Base-by-base conservation (phyloP, 2,329 filamentous ascomycete genomes). In the Calcarisporium arbuscula region DNA sequence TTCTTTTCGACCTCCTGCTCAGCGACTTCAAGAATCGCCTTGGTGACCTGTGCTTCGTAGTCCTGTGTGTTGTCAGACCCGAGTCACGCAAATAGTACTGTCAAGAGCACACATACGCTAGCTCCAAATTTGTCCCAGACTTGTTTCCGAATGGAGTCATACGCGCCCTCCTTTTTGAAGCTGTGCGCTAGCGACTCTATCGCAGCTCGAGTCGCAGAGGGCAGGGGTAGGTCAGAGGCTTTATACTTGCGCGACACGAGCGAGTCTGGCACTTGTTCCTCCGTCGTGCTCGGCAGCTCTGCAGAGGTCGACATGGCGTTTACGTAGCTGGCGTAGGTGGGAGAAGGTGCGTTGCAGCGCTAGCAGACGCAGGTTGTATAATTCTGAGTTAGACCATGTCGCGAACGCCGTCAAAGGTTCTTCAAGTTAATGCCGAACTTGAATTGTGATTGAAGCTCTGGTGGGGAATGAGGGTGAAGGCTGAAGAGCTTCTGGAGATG, bases 121-220 rank as follows among this genome's bases (percentile, higher is more conserved):
- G 74, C 72, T 50, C 80, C 77, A 46, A 86, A 85, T 38, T 84
- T 79, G 29, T 83, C 76, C 74, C 84, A 87, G 9, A 85, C 71
- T 48, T 84, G 74, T 54, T 87, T 89, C 41, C 85, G 78, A 43
- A 89, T 74, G 11, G 72, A 66, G 58, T 92, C 85, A 52, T 89
- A 92, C 38, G 83, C 82, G 41, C 85, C 85, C 58, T 86, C 87
- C 63, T 89, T 90, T 61, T 89, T 89, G 64, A 89, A 90, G 9
- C 74, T 81, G 52, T 85, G 80, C n/a, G 84, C 75, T 16, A 90
- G 71, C 12, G 71, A 74, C 48, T 89, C 84, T 37, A 90, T 86
- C 2, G 81, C 79, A 2, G 74, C 72, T 44, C 82, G 72, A 34
- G 85, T 85, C n/a, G 77, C 72, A 4, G 80, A 82, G 5, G 82